Percentiles rank a stretch among this genome's conserved stretches.
Conservation (phyloP, 2,329 filamentous ascomycete genomes). For the Sphaerulina musiva region DNA sequence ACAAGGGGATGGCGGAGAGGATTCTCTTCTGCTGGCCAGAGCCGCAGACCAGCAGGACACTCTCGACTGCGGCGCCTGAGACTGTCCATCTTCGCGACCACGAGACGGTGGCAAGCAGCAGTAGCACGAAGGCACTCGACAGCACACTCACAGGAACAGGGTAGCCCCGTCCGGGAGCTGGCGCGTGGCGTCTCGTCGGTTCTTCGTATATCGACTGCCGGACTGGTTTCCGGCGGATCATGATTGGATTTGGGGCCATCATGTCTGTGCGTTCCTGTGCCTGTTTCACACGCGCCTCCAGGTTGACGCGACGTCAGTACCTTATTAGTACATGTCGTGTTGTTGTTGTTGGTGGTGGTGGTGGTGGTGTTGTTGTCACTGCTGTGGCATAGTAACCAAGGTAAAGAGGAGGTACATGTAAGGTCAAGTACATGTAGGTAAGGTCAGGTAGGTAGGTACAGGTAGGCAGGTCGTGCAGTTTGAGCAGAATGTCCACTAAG, state of each 20-base stretch:
- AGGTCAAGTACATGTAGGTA: too few species aligned
- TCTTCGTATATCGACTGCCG: constrained; percentile 8
- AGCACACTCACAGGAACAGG: constrained; percentile 2
- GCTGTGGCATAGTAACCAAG: too few species aligned
- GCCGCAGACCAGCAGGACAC: constrained; percentile 24
- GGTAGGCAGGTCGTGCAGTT: too few species aligned
- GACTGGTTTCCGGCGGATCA: constrained; percentile 18
- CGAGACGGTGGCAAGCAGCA: constrained; percentile 15
- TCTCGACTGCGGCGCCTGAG: constrained; percentile 28
- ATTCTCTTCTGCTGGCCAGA: constrained; percentile 34
- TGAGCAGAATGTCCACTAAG: neutral
- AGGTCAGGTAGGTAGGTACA: too few species aligned
- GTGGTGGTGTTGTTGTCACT: neutral
- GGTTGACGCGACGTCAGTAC: neutral
- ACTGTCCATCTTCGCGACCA: constrained; percentile 26
- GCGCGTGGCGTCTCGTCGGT: constrained; percentile 2
- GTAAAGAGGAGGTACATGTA: too few species aligned
- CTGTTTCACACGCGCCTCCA: neutral
- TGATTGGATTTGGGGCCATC: constrained; percentile 19
- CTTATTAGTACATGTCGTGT: too few species aligned
- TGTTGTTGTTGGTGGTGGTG: neutral
- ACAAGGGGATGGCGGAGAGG: constrained; percentile 41
- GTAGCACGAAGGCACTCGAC: constrained; percentile 12
- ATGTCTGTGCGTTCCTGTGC: neutral
- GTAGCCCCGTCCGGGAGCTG: constrained; percentile 3